A percentile compares a stretch with the other conserved stretches of the same genome.
These are phyloP conservation scores for Fusarium sp. DNA, from an alignment of 2,329 filamentous ascomycete genomes.

Conservation along the genomic window DNA sequence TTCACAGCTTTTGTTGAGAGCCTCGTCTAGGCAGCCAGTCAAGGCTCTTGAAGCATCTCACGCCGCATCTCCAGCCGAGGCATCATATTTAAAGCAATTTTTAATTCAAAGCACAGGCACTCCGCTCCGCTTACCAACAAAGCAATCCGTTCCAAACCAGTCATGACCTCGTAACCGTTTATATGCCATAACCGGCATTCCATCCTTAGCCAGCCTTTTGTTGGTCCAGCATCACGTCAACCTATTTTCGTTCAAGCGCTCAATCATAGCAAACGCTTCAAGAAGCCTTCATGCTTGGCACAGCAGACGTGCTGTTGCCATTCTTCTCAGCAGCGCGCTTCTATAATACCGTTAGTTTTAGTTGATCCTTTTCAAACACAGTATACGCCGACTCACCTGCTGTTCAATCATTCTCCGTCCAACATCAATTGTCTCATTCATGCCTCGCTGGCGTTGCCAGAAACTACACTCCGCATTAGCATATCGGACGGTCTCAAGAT, in stretches of 20 bases:
- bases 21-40: neutral
- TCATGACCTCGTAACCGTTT: constrained; percentile 30
- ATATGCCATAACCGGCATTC: constrained; percentile 12
- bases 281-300: constrained; percentile 39
- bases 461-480: constrained; percentile 57
- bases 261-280: neutral
- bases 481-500: neutral
- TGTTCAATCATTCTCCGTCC: constrained; percentile 66
- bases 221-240: neutral
- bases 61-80: no score
- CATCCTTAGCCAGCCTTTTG: neutral
- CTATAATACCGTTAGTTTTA: constrained; percentile 15
- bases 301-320: constrained; percentile 29
- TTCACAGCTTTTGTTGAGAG: constrained; percentile 1
- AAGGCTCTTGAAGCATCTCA: neutral
- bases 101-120: constrained; percentile 15
- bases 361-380: neutral
- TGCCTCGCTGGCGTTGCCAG: constrained; percentile 70
- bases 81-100: neutral
- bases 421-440: constrained; percentile 67
- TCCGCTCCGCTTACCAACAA: constrained; percentile 4
- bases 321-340: constrained; percentile 28
- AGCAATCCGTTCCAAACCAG: constrained; percentile 5
- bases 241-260: neutral
- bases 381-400: constrained; percentile 44